Conservation (phyloP, 140 eudicot genomes). For the Anethum foeniculum region DNA sequence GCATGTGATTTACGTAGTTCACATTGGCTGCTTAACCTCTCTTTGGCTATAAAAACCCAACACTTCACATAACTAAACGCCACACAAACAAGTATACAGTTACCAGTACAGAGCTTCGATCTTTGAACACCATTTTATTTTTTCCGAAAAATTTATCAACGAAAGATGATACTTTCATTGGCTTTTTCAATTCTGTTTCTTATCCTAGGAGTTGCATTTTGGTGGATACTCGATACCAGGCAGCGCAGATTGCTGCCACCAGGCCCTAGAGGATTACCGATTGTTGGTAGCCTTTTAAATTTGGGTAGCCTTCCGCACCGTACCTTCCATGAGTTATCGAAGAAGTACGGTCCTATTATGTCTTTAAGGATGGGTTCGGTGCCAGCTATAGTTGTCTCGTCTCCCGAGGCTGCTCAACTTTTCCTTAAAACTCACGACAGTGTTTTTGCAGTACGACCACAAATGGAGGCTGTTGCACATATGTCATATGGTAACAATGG, state of each 20-base stretch:
- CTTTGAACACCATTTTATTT: background rate
- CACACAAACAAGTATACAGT: background rate
- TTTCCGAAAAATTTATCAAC: background rate
- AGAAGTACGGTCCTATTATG: background rate
- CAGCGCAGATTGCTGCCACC: background rate
- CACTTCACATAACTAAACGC: background rate
- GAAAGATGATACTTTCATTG: background rate
- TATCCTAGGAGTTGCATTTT: background rate
- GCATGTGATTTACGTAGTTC: background rate
- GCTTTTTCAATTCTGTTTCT: background rate
- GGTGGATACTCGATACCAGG: background rate
- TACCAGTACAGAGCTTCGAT: background rate
- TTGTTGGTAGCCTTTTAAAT: background rate
- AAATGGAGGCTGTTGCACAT: background rate
- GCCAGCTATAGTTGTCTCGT: background rate
- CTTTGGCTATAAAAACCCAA: background rate
- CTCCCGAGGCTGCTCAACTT: constrained; percentile 5
- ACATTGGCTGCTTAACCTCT: background rate
- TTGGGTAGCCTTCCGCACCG: constrained; percentile 1
- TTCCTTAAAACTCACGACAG: background rate
- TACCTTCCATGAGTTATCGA: background rate
- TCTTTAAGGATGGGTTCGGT: background rate
- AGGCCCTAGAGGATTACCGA: background rate
- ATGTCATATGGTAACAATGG: background rate
- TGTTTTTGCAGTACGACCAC: background rate